Evolutionary conservation across 345 rosid species (phyloP), one percentile per base, ranked within the genome.

Genomic region (Pseudoturritis turrita): DNA sequence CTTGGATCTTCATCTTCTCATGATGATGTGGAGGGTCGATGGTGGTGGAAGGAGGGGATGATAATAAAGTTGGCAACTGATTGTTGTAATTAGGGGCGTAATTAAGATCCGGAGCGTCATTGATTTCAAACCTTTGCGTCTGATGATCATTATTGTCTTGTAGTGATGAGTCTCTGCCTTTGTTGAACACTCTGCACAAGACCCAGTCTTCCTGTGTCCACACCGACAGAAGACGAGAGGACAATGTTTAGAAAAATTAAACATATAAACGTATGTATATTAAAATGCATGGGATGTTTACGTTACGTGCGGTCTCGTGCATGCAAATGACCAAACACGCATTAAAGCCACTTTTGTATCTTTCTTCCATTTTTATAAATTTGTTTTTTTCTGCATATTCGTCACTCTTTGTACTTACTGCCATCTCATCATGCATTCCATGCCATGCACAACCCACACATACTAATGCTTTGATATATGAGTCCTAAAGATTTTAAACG

Each of bases 151-250:
- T 7, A 57, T 39, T 66, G 53, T 75, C 70, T 35, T 68, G 63
- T 50, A 21, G 39, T 14, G 63, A 19, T 54, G 70, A 53, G 63
- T 75, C 84, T 63, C 82, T 86, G 80, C 89, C 70, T 79, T 90
- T 89, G 81, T 88, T 85, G 60, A 94, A 90, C 22, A 90, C 98
- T 80, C 98, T 83, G 72, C 97, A 94, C 46, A 94, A 47, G 15
- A 90, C 98, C 98, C 98, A 94, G 41, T 94, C 98, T 82, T 94
- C 98, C 98, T 94, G 84, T 90, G 81, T 61, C 46, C 79, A 75
- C 50, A 69, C 45, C 63, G 29, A 71, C 54, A 56, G 62, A 72
- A 75, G 71, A 19, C 44, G 69, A 50, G 50, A 69, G 50, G 71
- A 57, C 62, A 60, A 2, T 18, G 50, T 60, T 36, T 60, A 60